phyloP scores from a whole-genome alignment of 2,329 filamentous ascomycete genomes.

The Aspergillus sp. region DNA sequence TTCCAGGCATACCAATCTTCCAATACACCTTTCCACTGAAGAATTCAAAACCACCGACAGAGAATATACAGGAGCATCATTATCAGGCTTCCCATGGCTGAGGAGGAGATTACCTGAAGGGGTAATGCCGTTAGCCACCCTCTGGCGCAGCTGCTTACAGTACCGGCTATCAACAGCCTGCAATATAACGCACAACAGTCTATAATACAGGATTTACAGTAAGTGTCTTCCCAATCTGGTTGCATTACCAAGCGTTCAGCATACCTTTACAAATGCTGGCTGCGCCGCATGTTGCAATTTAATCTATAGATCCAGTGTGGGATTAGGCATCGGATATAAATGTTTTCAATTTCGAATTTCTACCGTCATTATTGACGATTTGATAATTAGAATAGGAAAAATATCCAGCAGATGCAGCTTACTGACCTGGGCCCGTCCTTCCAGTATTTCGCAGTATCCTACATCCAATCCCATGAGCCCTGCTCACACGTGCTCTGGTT shows the following conservation, averaged over 20 bases:
- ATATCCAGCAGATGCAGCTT: slow-evolving; percentile 1
- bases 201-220: slow-evolving; percentile 55
- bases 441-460: slow-evolving; percentile 54
- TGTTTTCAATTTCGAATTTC: slow-evolving; percentile 7
- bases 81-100: slow-evolving; percentile 39
- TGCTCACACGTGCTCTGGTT: slow-evolving; percentile 57
- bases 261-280: slow-evolving; percentile 12
- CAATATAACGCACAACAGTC: slow-evolving; percentile 56
- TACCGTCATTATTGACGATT: background rate
- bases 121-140: slow-evolving; percentile 52
- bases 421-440: slow-evolving; percentile 26
- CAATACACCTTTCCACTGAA: slow-evolving; percentile 42
- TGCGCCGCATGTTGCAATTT: slow-evolving; percentile 6
- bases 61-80: slow-evolving; percentile 41
- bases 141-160: slow-evolving; percentile 46
- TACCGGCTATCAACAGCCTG: slow-evolving; percentile 51
- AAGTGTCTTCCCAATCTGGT: slow-evolving; percentile 50
- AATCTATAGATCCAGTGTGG: slow-evolving; percentile 15
- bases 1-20: slow-evolving; percentile 28
- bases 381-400: background rate
- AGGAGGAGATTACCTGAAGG: slow-evolving; percentile 54
- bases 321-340: slow-evolving; percentile 11
- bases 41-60: slow-evolving; percentile 40
- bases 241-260: slow-evolving; percentile 12
- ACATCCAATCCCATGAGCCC: slow-evolving; percentile 51